Conservation (phyloP, 2,329 filamentous ascomycete species). For the Trichoderma atroviride region DNA sequence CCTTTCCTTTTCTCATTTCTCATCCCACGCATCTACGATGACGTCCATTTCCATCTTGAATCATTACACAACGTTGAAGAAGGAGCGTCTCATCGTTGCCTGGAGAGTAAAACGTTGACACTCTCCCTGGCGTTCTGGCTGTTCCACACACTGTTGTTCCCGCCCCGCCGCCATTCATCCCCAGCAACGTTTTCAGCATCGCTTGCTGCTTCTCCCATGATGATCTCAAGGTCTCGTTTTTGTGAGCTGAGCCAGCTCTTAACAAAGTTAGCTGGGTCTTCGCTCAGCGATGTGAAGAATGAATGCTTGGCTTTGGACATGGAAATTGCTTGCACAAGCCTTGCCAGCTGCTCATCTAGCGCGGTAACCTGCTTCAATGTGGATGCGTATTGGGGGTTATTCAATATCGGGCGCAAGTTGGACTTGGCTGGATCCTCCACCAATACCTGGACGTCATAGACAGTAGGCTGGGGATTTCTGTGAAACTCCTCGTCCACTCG, state of each 20-base stretch:
- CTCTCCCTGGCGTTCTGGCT: constrained; percentile 64
- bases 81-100: constrained; percentile 44
- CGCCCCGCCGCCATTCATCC: constrained; percentile 70
- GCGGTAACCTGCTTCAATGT: constrained; percentile 75
- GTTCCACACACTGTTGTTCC: constrained; percentile 57
- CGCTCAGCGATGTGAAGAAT: constrained; percentile 77
- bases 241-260: constrained; percentile 88
- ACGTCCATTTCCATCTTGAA: neutral
- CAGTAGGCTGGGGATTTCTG: constrained; percentile 71
- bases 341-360: constrained; percentile 83
- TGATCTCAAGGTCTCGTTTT: constrained; percentile 84
- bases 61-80: neutral
- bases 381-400: constrained; percentile 69
- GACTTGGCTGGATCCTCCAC: constrained; percentile 80
- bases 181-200: constrained; percentile 61
- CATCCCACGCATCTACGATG: neutral
- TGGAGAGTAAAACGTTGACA: constrained; percentile 62
- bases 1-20: neutral
- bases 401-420: constrained; percentile 65
- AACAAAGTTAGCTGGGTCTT: constrained; percentile 83
- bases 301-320: constrained; percentile 88
- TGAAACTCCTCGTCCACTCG: constrained; percentile 86
- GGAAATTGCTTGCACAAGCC: constrained; percentile 78
- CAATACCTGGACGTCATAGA: constrained; percentile 87
- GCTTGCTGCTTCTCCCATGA: constrained; percentile 77